A percentile compares a stretch with the other conserved stretches of the same genome.
Evolutionary conservation across 805 yeast species (phyloP).

Genomic region (Wickerhamiella brachini): DNA sequence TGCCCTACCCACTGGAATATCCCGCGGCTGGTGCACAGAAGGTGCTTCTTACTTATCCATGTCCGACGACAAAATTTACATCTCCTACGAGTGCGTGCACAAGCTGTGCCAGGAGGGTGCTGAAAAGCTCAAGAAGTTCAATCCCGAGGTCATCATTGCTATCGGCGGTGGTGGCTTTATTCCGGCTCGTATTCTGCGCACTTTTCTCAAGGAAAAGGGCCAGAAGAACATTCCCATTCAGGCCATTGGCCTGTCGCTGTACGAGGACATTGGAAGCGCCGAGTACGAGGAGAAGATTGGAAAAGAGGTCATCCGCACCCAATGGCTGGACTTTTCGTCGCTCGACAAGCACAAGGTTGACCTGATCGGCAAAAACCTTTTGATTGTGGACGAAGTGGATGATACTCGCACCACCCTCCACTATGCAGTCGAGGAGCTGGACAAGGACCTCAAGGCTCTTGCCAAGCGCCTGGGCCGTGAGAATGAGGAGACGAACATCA

Average conservation of each 20-base stretch:
- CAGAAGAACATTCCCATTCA: slow-evolving; percentile 77
- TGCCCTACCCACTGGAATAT: neutral
- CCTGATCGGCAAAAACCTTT: slow-evolving; percentile 63
- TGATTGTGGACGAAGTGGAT: slow-evolving; percentile 84
- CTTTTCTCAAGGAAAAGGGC: slow-evolving; percentile 80
- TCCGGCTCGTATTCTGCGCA: slow-evolving; percentile 90
- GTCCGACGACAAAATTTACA: slow-evolving; percentile 30
- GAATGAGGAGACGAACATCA: slow-evolving; percentile 49
- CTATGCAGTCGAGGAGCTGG: slow-evolving; percentile 66
- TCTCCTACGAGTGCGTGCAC: slow-evolving; percentile 71
- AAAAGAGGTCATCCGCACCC: slow-evolving; percentile 72
- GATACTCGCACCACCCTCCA: slow-evolving; percentile 84
- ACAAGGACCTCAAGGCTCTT: slow-evolving; percentile 48
- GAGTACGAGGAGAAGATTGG: slow-evolving; percentile 46
- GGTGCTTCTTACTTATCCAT: slow-evolving; percentile 1
- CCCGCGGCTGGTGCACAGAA: neutral
- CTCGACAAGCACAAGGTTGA: slow-evolving; percentile 56
- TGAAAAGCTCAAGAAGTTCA: slow-evolving; percentile 39
- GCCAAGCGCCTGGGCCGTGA: slow-evolving; percentile 46
- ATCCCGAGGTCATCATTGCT: slow-evolving; percentile 85
- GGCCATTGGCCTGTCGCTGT: slow-evolving; percentile 85
- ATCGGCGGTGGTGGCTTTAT: slow-evolving; percentile 96
- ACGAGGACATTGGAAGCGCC: slow-evolving; percentile 57
- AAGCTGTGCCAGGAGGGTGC: slow-evolving; percentile 67
- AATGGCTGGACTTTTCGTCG: slow-evolving; percentile 78